Evolutionary conservation across 768 basidiomycete genomes (phyloP), one percentile per base, ranked within the genome.

Genomic region (Gautieria morchelliformis): DNA sequence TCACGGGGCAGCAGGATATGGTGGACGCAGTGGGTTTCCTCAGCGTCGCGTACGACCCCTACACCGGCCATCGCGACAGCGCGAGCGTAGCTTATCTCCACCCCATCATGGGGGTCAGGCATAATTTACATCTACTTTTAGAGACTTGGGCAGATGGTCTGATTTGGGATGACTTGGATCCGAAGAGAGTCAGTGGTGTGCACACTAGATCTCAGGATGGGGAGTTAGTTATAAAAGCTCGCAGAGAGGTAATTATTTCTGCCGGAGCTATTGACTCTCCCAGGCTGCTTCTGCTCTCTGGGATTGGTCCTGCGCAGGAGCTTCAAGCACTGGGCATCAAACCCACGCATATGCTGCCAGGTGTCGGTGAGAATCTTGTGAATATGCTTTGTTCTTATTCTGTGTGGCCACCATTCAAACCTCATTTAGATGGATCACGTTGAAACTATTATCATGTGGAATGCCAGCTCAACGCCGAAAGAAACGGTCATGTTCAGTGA

Each of bases 281-380:
- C 22, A 71, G 72, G 49, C 59, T 75, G 19, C 67, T 75, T 27
- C 64, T 73, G 53, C 63, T 74, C 15, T 71, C 70, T 20, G 75
- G 75, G n/a, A 66, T 76, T 58, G 75, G 74, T 40, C 71, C 73
- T 14, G 63, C 63, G 32, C 63, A 59, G 3, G 63, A 69, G 32
- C 62, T 74, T 15, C 62, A 65, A 30, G 56, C 46, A 15, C 58
- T 69, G 32, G 65, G 65, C 15, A 70, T 79, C 58, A 33, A 53
- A 12, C 57, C 64, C 33, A 60, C 66, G 48, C 57, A 74, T 30
- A 69, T 76, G 53, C 65, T 77, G 0, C 72, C 73, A 0, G 68
- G 65, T 24, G 77, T 79, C 41, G 77, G 77, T 4, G 64, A 67
- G 49, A 74, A 77, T 63, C 65, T 77, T 17, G 69, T 74, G 32